A percentile compares a stretch with the other conserved stretches of the same genome.
Evolutionary conservation across 371 early-diverging fungal species (phyloP).

Genomic region (Apophysomyces sp.): DNA sequence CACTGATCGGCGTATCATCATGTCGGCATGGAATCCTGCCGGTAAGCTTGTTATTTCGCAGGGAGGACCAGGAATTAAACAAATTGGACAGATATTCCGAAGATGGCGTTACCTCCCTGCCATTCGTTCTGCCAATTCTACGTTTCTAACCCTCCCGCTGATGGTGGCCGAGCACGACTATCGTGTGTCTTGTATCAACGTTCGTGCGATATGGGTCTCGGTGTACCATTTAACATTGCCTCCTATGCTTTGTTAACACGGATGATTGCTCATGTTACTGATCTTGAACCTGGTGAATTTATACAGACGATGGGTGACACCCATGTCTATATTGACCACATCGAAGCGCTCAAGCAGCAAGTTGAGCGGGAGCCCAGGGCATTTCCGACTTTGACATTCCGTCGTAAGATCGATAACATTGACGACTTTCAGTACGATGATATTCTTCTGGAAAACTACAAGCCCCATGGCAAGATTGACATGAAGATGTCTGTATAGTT

Average conservation of each 20-base stretch:
- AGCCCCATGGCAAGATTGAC: conserved; percentile 87
- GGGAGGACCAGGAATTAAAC: background rate
- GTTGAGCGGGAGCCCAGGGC: conserved; percentile 77
- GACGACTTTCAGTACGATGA: conserved; percentile 89
- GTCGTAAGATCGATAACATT: conserved; percentile 62
- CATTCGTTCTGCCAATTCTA: conserved; percentile 96
- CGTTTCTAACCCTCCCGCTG: conserved; percentile 66
- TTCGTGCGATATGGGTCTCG: conserved; percentile 98
- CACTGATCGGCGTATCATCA: conserved; percentile 90
- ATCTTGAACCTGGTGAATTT: conserved; percentile 88
- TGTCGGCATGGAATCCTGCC: conserved; percentile 99
- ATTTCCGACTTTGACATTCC: conserved; percentile 87
- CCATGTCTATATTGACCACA: conserved; percentile 96
- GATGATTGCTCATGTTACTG: conserved; percentile 93
- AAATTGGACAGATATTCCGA: conserved; percentile 52
- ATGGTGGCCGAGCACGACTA: conserved; percentile 54
- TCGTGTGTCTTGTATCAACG: conserved; percentile 98
- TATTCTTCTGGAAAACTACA: conserved; percentile 86
- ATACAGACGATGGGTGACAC: conserved; percentile 97
- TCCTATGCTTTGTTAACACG: conserved; percentile 95
- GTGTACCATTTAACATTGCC: conserved; percentile 99
- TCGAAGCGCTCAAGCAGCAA: conserved; percentile 88
- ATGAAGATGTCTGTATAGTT: conserved; percentile 96
- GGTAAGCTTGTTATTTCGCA: conserved; percentile 45
- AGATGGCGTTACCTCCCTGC: conserved; percentile 97